Evolutionary conservation across 78 protist species (phyloP).

Genomic region (Dictyostelium purpureum): DNA sequence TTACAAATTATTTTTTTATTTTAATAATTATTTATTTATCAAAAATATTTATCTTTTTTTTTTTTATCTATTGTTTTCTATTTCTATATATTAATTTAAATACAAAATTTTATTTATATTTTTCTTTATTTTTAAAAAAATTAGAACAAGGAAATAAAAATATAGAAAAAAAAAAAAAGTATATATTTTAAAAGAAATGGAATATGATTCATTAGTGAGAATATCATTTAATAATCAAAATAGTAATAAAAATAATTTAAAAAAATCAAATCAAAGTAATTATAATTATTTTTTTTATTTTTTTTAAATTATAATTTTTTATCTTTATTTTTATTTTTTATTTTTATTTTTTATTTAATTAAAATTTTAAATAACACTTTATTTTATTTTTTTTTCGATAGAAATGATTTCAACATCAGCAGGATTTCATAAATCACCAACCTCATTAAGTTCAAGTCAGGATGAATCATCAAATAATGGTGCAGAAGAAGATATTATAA

Average conservation of each 20-base stretch:
- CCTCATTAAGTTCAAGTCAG: slow-evolving; percentile 36
- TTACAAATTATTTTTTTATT: no score
- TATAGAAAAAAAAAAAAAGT: neutral
- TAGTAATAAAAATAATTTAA: no score
- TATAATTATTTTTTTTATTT: neutral
- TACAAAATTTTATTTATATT: no score
- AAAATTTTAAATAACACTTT: neutral
- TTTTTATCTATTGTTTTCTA: neutral
- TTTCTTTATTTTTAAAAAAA: no score
- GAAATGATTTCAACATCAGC: neutral
- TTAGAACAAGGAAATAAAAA: neutral
- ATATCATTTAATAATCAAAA: neutral
- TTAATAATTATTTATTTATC: neutral
- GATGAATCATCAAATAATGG: slow-evolving; percentile 26
- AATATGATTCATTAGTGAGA: neutral
- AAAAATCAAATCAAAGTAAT: neutral
- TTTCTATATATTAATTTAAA: neutral
- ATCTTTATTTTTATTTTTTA: neutral
- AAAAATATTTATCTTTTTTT: neutral
- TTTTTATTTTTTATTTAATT: neutral
- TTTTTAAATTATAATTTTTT: neutral
- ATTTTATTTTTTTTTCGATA: neutral
- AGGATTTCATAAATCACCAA: slow-evolving; percentile 42
- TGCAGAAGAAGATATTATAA: slow-evolving; percentile 66
- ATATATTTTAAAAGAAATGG: neutral